These are phyloP conservation scores for Chenopodium formosanum DNA, from an alignment of 148 eudicot genomes.

Conservation along the genomic window DNA sequence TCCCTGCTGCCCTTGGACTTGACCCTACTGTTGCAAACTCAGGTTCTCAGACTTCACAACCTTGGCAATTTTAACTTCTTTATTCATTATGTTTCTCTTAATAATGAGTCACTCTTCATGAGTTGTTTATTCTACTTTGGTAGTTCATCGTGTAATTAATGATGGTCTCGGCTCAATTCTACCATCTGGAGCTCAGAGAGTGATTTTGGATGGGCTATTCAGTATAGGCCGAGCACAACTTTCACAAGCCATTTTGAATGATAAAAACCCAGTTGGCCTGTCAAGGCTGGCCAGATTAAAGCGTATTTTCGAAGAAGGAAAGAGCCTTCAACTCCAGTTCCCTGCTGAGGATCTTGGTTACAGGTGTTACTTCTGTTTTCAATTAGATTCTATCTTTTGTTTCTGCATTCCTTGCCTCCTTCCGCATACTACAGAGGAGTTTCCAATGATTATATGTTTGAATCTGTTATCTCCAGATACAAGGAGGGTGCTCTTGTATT, in stretches of 20 bases:
- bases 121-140: conserved; percentile 23
- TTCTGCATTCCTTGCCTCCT: not conserved
- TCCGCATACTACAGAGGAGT: not conserved
- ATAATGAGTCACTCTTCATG: not conserved
- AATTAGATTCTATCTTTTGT: not conserved
- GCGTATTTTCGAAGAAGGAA: conserved; percentile 85
- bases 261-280: conserved; percentile 85
- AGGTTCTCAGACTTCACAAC: conserved; percentile 35
- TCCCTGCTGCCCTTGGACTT: conserved; percentile 97
- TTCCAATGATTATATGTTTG: not conserved
- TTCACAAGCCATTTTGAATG: conserved; percentile 65
- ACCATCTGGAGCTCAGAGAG: conserved; percentile 65
- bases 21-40: conserved; percentile 84
- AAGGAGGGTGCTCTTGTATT: conserved; percentile 64
- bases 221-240: conserved; percentile 87
- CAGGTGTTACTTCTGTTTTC: conserved; percentile 44
- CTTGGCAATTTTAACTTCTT: not conserved
- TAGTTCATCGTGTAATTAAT: conserved; percentile 79
- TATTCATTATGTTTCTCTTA: not conserved
- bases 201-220: conserved; percentile 75
- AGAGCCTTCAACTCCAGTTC: conserved; percentile 96
- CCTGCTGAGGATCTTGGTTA: conserved; percentile 99
- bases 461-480: conserved; percentile 45
- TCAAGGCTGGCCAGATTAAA: conserved; percentile 73
- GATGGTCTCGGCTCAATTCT: conserved; percentile 60